Evolutionary conservation across 2,329 filamentous ascomycete species (phyloP), one percentile per base, ranked within the genome.

Genomic region (Pseudocercospora cruenta): DNA sequence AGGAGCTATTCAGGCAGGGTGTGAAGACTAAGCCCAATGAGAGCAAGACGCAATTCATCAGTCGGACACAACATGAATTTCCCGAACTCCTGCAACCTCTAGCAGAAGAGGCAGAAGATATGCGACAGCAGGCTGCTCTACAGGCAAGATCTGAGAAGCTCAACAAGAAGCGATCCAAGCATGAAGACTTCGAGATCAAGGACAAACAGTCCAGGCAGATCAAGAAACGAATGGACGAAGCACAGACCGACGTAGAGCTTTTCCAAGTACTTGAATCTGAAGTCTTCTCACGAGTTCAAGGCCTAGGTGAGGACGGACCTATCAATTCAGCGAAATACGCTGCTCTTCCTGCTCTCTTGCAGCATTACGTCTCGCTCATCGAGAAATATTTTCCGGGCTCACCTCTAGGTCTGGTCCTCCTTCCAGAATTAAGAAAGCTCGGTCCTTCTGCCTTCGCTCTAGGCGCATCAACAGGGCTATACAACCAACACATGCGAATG

Each of bases 371-470:
- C 65, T 39, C 51, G 12, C 26, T 70, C 14, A 63, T 69, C 3
- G 85, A 88, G 70, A 80, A 79, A 1, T 80, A 82, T 1, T 93
- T 91, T 9, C 83, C 81, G 10, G 80, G 86, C 0, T 93, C 90
- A 0, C 81, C 84, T 0, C 81, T 91, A 0, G 82, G 83, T 0
- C 83, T 91, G 53, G 82, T 83, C 53, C 78, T 93, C 26, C 81
- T 94, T 0, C 90, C 91, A 0, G 85, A 86, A 7, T 81, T 93
- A 71, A 91, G 91, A 74, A 82, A 84, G 53, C 82, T 92, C 0
- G 91, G 91, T 1, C 83, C 90, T 1, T 85, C 87, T 0, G 90
- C 90, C 0, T 92, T 90, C 73, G 88, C 92, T 6, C 84, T 94
- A 0, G 91, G 90, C 57, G 89, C 87, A 5, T 88, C 88, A 19